Evolutionary conservation across 768 basidiomycete species (phyloP), one percentile per base, ranked within the genome.

Genomic region (Phallus indusiatus): DNA sequence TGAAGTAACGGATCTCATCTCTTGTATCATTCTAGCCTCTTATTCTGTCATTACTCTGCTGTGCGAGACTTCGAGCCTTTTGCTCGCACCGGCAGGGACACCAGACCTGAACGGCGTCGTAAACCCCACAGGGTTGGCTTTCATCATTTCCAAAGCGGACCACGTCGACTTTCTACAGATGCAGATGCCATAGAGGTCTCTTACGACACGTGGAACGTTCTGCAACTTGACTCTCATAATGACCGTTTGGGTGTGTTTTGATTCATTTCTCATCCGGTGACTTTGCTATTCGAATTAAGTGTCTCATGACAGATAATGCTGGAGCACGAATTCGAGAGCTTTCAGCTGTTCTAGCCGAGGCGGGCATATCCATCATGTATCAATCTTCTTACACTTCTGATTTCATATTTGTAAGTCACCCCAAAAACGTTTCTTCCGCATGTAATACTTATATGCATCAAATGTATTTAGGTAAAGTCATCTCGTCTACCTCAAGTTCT

Each of bases 311-410:
- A 86, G 85, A 84, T 67, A 82, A 78, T 61, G 82, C 85, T 5
- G 86, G 87, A 12, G 82, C 84, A 18, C 78, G 88, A 50, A 82
- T 90, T 0, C 81, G 83, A 61, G 86, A 90, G 66, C 74, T 91
- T 34, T 89, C 89, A 20, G 83, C 85, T 16, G 86, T 84, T 34
- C 73, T 91, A 18, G 86, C 87, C 11, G 83, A 81, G 12, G 85
- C 84, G 37, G 86, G 86, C 2, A 88, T 91, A 37, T 87, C 85
- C 34, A 90, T 91, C 53, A 73, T 90, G 14, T 91, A 90, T 69
- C 86, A 88, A 67, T 88, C 86, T 5, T 87, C 87, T 1, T 90
- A 90, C 69, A 83, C 81, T 79, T 84, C 86, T 64, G 88, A 90
- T 69, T 90, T 86, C 67, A 86, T 90, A 59, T 83, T 90, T 63